phyloP scores from a whole-genome alignment of 345 rosid genomes.

The Xanthoceras sorbifolium region DNA sequence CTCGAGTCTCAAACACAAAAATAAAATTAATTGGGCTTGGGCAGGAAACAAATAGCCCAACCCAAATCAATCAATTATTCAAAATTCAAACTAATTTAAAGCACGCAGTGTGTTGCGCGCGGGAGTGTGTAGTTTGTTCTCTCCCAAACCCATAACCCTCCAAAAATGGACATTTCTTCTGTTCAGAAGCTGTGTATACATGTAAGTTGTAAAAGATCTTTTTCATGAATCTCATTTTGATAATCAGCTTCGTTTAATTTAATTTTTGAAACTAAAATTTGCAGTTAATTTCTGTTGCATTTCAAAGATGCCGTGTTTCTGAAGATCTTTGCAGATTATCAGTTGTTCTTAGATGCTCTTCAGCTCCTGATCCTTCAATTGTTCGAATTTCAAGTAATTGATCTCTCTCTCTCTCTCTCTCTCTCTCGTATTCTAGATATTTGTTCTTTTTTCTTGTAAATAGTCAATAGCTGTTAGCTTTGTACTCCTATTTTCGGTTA shows the following conservation, averaged over 20 bases:
- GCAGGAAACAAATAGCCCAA: neutral
- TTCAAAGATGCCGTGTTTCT: constrained; percentile 76
- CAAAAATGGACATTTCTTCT: constrained; percentile 30
- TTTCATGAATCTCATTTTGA: neutral
- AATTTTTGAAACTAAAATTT: constrained; percentile 8
- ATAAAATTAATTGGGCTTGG: neutral
- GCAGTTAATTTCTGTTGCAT: constrained; percentile 70
- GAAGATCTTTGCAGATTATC: constrained; percentile 72
- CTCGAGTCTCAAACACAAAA: too few relatives aligned
- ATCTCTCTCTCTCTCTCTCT: constrained; percentile 6
- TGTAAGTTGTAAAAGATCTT: constrained; percentile 16
- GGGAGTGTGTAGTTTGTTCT: constrained; percentile 1
- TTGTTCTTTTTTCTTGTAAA: neutral
- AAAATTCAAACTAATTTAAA: neutral
- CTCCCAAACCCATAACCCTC: neutral
- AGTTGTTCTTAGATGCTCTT: constrained; percentile 45
- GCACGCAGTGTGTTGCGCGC: neutral
- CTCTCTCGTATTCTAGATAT: neutral
- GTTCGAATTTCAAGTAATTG: constrained; percentile 58
- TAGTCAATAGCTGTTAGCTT: neutral
- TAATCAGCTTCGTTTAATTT: neutral
- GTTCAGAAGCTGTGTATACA: constrained; percentile 33
- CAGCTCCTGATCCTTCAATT: constrained; percentile 29
- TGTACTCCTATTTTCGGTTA: neutral
- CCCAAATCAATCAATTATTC: neutral